Base-by-base conservation (phyloP, 192 early-diverging fungal species). In the Cladochytrium replicatum region DNA sequence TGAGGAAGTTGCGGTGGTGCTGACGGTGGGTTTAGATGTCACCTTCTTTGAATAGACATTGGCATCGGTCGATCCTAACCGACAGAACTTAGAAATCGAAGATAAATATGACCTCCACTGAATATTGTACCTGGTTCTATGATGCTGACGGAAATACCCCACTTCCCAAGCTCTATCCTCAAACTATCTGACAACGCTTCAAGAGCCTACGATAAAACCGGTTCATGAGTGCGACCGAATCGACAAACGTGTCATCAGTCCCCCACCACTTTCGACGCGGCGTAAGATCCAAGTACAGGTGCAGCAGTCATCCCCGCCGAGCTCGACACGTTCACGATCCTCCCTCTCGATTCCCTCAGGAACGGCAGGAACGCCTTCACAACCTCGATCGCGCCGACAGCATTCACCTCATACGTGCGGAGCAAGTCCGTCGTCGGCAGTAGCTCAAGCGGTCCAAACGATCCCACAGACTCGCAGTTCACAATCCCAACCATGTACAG, bases 291-390 rank as follows among this genome's bases (percentile, higher is more conserved):
- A 38, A 57, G 38, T 17, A 61, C 59, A 1, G 71, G 71, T 24
- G 63, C 57, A 9, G 55, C 53, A 13, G 64, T 57, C 31, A 74
- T 45, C 21, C 61, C 48, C 19, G 58, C 55, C 1, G 50, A 49
- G 15, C 53, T 57, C 22, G 63, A 66, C 11, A 74, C 55, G 52
- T 74, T 74, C 17, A 74, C 44, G 41, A 74, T 50, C 4, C 71
- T 51, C 11, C 71, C 71, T 22, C 47, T 46, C 9, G 34, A 37
- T 43, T 29, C 39, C 29, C 52, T 26, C 9, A 74, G 48, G n/a
- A 64, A 26, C 0, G 66, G 66, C 46, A 74, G 25, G 41, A 74
- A 67, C 0, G 57, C 55, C 46, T 58, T 47, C 6, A 52, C 56
- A 21, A 74, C 53, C 9, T 52, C 50, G 22, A 69, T 48, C n/a